phyloP scores from a whole-genome alignment of 1,284 basidiomycete genomes.

The Cronartium quercuum region DNA sequence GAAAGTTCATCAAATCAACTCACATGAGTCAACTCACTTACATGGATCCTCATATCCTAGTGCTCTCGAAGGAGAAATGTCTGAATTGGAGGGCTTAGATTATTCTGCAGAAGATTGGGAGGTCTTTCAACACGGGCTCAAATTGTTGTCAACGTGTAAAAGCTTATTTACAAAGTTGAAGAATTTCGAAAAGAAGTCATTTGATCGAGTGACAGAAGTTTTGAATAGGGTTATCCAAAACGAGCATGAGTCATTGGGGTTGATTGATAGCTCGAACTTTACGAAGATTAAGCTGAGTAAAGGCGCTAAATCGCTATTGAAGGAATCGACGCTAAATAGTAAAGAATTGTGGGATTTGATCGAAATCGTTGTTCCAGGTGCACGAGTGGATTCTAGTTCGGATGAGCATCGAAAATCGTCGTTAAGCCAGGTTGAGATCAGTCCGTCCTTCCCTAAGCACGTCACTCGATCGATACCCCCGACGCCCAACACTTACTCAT shows the following conservation, averaged over 20 bases:
- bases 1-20: conserved; percentile 7
- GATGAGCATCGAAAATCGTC: not conserved
- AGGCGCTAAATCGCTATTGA: conserved; percentile 66
- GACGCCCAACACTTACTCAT: conserved; percentile 42
- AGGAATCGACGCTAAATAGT: conserved; percentile 74
- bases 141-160: conserved; percentile 69
- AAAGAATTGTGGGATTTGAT: conserved; percentile 65
- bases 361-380: conserved; percentile 45
- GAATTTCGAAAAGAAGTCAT: conserved; percentile 64
- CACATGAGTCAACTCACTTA: not conserved
- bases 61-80: conserved; percentile 38
- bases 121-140: conserved; percentile 71
- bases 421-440: not conserved
- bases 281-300: conserved; percentile 60
- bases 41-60: conserved; percentile 5
- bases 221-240: conserved; percentile 57
- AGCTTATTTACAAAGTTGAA: conserved; percentile 62
- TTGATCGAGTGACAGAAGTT: conserved; percentile 58
- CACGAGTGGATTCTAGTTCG: not conserved
- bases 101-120: conserved; percentile 81
- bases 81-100: conserved; percentile 59
- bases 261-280: conserved; percentile 46
- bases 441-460: not conserved
- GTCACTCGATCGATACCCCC: not conserved
- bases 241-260: conserved; percentile 57